Conservation (phyloP, 495 filamentous ascomycete species). For the Penicillium angulare region DNA sequence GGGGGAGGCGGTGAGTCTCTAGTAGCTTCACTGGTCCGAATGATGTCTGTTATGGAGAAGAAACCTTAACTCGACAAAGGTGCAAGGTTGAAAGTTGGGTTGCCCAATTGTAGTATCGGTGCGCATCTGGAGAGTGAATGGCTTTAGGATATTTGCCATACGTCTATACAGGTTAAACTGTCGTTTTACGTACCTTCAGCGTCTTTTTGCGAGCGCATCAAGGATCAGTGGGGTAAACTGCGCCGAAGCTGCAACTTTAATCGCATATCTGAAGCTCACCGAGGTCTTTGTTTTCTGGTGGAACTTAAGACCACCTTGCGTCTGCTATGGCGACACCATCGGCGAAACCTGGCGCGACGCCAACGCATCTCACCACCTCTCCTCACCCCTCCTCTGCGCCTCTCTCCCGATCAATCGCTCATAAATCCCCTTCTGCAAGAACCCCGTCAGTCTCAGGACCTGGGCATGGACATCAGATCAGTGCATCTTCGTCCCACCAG, state of each 20-base stretch:
- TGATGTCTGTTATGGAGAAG: background rate
- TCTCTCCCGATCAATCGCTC: constrained; percentile 39
- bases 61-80: background rate
- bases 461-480: constrained; percentile 25
- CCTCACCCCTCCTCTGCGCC: constrained; percentile 41
- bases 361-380: constrained; percentile 46
- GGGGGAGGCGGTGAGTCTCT: constrained; percentile 8
- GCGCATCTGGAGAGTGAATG: constrained; percentile 2
- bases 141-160: background rate
- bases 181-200: background rate
- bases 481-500: constrained; percentile 34
- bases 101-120: constrained; percentile 11
- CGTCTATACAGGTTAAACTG: background rate
- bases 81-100: constrained; percentile 5
- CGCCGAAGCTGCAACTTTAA: background rate
- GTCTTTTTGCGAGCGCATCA: background rate
- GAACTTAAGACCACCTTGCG: background rate
- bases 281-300: background rate
- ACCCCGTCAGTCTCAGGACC: constrained; percentile 42
- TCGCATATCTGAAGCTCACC: background rate
- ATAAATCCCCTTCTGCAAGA: constrained; percentile 45
- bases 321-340: constrained; percentile 46
- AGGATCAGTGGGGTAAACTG: background rate
- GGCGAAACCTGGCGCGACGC: constrained; percentile 45
- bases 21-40: background rate